These are phyloP conservation scores for Exophiala mesophila DNA, from an alignment of 2,329 filamentous ascomycete species.

Conservation along the genomic window DNA sequence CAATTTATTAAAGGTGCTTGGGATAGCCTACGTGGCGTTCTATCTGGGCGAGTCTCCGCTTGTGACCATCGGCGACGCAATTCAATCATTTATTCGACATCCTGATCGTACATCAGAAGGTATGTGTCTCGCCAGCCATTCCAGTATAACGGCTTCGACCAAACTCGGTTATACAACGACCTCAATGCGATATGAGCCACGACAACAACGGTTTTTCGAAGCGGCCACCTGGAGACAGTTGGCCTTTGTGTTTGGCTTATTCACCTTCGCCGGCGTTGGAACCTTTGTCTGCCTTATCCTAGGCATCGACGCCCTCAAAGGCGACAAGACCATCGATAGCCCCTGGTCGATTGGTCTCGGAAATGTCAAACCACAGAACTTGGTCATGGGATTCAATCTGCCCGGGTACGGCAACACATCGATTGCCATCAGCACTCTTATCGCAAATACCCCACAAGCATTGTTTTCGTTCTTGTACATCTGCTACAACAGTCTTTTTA, in stretches of 20 bases:
- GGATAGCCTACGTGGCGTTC: slow-evolving; percentile 20
- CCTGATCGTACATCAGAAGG: slow-evolving; percentile 30
- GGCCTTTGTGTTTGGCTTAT: slow-evolving; percentile 16
- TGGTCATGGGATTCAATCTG: slow-evolving; percentile 18
- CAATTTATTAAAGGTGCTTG: slow-evolving; percentile 23
- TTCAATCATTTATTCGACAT: slow-evolving; percentile 34
- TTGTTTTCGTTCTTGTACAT: slow-evolving; percentile 36
- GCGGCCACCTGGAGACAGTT: slow-evolving; percentile 23
- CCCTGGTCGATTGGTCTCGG: slow-evolving; percentile 20
- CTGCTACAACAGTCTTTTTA: slow-evolving; percentile 37
- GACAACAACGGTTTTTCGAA: slow-evolving; percentile 16
- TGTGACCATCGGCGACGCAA: slow-evolving; percentile 35
- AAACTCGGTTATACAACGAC: slow-evolving; percentile 13
- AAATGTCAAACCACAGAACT: slow-evolving; percentile 13
- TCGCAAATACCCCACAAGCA: slow-evolving; percentile 36
- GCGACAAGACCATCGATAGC: slow-evolving; percentile 22
- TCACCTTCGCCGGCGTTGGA: slow-evolving; percentile 14
- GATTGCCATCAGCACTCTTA: slow-evolving; percentile 20
- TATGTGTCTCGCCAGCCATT: slow-evolving; percentile 27
- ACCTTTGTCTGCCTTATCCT: slow-evolving; percentile 14
- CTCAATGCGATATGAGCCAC: slow-evolving; percentile 17
- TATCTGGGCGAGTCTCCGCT: slow-evolving; percentile 24
- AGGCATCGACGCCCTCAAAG: slow-evolving; percentile 13
- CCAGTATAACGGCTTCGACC: slow-evolving; percentile 16
- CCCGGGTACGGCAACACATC: slow-evolving; percentile 16